These are phyloP conservation scores for Fereydounia khargensis DNA, from an alignment of 1,284 basidiomycete species.

Conservation along the genomic window DNA sequence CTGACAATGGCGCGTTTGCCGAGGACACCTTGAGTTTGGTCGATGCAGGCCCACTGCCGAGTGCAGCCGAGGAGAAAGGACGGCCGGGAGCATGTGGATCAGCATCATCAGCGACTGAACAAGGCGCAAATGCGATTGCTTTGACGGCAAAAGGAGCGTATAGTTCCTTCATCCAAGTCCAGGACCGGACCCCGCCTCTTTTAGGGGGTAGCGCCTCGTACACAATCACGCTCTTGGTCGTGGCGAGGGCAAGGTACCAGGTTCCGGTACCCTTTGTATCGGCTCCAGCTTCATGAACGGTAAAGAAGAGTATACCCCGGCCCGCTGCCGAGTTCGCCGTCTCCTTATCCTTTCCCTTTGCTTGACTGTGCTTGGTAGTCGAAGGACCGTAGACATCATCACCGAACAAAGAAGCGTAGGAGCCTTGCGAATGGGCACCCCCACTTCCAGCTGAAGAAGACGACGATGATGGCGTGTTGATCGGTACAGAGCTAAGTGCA, in stretches of 20 bases:
- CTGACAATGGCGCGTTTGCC: constrained; percentile 16
- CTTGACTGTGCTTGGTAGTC: constrained; percentile 2
- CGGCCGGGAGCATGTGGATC: background rate
- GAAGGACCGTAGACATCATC: constrained; percentile 23
- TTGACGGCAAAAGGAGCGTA: constrained; percentile 36
- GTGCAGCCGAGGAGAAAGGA: no score
- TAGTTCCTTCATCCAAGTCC: constrained; percentile 38
- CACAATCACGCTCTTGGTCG: constrained; percentile 30
- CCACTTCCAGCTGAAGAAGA: background rate
- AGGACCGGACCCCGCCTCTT: constrained; percentile 19
- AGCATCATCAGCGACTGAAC: constrained; percentile 13
- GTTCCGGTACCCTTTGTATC: constrained; percentile 37
- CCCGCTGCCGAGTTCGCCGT: constrained; percentile 4
- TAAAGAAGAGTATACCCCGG: constrained; percentile 38
- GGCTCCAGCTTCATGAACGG: constrained; percentile 31
- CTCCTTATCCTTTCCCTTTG: constrained; percentile 24
- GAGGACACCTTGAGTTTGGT: constrained; percentile 20
- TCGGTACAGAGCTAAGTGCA: constrained; percentile 31
- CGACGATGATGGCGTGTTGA: constrained; percentile 11
- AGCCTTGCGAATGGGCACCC: constrained; percentile 7
- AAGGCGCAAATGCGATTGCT: constrained; percentile 26
- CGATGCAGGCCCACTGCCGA: constrained; percentile 1
- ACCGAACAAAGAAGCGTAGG: constrained; percentile 24
- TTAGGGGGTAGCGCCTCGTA: constrained; percentile 35
- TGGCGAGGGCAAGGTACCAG: constrained; percentile 42